Evolutionary conservation across 331 rosid genomes (phyloP), one percentile per base, ranked within the genome.

Genomic region (Acacia pycnantha): DNA sequence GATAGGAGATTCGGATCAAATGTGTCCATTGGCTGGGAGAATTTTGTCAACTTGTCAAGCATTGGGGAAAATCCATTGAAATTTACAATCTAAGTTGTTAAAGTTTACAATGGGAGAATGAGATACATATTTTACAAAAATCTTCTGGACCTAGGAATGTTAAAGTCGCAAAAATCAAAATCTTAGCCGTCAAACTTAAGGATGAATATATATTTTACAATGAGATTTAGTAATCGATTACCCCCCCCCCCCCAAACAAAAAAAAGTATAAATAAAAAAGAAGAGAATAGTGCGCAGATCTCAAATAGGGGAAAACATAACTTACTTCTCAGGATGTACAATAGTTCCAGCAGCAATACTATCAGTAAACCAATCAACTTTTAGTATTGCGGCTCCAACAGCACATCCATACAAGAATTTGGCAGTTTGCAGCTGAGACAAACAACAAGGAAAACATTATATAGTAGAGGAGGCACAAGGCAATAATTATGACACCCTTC

Each of bases 341-440:
- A 90, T 82, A 73, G 82, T 84, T 82, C 92, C 86, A 58, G 93
- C 88, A 76, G 91, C 85, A 82, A 95, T 85, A 79, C 95, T 91
- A 84, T 89, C 90, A 26, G 84, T 71, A 70, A 91, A 87, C 98
- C 98, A 91, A 83, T 88, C 93, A 84, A 84, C 89, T 70, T 89
- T 88, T 68, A 95, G 88, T 82, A 93, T 85, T 21, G 86, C 81
- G 56, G 98, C 86, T 72, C 92, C 92, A 80, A 89, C 94, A 31
- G 97, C 94, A 86, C 98, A 95, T 64, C 97, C 98, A 41, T 90
- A 95, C 86, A 95, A 87, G 84, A 95, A 95, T 82, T 93, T 95
- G 47, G 89, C 70, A 24, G 94, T 93, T 83, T 90, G 91, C 68
- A 90, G 92, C 98, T 95, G 91, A 91, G 85, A 86, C 48, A 82